phyloP scores from a whole-genome alignment of 768 basidiomycete species.

The Leucocoprinus leucothites region DNA sequence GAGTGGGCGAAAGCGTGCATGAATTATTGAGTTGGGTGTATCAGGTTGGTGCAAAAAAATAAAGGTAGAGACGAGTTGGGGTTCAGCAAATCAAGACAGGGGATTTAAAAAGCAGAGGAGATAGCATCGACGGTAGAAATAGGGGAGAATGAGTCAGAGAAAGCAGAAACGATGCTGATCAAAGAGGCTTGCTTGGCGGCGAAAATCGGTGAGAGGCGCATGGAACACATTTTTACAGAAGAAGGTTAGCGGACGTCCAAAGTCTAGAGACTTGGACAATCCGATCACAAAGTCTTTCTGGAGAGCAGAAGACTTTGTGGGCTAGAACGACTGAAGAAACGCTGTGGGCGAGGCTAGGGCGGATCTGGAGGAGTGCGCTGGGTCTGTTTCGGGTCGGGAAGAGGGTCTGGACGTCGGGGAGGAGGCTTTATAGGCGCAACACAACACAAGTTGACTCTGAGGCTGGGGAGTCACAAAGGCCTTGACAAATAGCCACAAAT shows the following conservation, averaged over 20 bases:
- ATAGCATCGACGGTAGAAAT: conserved; percentile 31
- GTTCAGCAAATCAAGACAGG: conserved; percentile 21
- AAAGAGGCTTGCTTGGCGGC: conserved; percentile 22
- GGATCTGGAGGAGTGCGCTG: not conserved
- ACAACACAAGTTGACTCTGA: conserved; percentile 8
- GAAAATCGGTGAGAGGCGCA: conserved; percentile 10
- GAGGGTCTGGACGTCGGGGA: conserved; percentile 2
- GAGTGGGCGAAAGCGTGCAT: conserved; percentile 46
- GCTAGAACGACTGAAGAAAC: not conserved
- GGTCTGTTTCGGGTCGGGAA: conserved; percentile 3
- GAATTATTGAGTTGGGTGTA: conserved; percentile 26
- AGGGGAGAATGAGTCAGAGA: conserved; percentile 17
- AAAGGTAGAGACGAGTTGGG: conserved; percentile 24
- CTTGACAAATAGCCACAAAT: conserved; percentile 11
- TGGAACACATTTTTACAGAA: conserved; percentile 38
- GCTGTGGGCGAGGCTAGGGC: not conserved
- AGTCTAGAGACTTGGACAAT: conserved; percentile 41
- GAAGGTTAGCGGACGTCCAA: conserved; percentile 32
- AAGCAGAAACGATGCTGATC: conserved; percentile 10
- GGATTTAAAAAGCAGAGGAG: conserved; percentile 30
- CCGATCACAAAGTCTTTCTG: conserved; percentile 38
- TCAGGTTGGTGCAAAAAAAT: conserved; percentile 19
- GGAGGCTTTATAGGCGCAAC: conserved; percentile 3
- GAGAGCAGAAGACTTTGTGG: conserved; percentile 24
- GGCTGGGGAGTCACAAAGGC: conserved; percentile 11